phyloP scores from a whole-genome alignment of 495 filamentous ascomycete genomes.

The Xylaria grammica region DNA sequence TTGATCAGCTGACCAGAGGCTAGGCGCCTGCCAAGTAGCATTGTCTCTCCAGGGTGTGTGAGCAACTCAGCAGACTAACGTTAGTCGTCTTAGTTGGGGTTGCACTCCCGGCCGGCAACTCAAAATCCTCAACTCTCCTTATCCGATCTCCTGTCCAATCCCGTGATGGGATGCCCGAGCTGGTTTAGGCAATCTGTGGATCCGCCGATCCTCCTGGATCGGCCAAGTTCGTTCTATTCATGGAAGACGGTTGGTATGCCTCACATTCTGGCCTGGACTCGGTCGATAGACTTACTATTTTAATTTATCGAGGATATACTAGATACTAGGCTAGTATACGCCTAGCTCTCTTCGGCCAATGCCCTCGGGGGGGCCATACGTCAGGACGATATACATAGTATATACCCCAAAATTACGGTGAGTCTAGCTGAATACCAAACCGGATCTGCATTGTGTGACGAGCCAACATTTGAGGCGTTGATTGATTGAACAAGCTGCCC shows the following conservation, averaged over 20 bases:
- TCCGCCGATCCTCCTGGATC: slow-evolving; percentile 2
- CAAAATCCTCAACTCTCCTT: not conserved
- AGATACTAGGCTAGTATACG: too few relatives aligned
- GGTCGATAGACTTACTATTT: not conserved
- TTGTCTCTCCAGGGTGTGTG: not conserved
- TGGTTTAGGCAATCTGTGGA: not conserved
- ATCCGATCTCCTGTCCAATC: not conserved
- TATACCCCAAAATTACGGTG: too few relatives aligned
- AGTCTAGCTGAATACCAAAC: slow-evolving; percentile 1
- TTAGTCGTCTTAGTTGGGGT: not conserved
- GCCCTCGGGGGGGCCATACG: too few relatives aligned
- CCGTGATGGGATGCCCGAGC: not conserved
- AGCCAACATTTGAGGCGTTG: not conserved
- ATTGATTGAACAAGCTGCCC: not conserved
- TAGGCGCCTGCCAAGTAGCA: not conserved
- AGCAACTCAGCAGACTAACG: not conserved
- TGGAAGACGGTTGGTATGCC: not conserved
- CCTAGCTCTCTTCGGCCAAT: too few relatives aligned
- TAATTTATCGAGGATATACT: too few relatives aligned
- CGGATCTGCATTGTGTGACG: not conserved
- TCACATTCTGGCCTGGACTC: not conserved
- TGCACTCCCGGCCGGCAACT: slow-evolving; percentile 8
- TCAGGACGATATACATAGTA: too few relatives aligned
- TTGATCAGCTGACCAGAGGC: slow-evolving; percentile 5
- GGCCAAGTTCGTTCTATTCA: slow-evolving; percentile 13